Evolutionary conservation across 352 stramenopile species (phyloP).

Genomic region (Phytophthora syringae): DNA sequence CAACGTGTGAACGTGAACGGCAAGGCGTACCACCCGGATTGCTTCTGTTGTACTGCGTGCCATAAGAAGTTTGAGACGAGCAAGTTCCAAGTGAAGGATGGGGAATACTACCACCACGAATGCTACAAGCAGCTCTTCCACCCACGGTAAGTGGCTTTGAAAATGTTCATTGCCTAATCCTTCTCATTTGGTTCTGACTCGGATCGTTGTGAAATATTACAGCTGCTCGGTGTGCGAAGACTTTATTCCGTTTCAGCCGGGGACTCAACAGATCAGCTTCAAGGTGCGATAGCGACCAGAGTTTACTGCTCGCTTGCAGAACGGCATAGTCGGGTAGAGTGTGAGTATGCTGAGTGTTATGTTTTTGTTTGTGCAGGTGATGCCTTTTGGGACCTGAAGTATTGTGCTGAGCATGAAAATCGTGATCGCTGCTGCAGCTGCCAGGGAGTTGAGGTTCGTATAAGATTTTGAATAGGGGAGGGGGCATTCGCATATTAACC

Average conservation of each 20-base stretch:
- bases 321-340: too few species aligned
- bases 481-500: neutral
- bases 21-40: conserved; percentile 53
- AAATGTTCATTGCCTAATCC: neutral
- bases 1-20: conserved; percentile 45
- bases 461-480: neutral
- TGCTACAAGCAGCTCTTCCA: conserved; percentile 76
- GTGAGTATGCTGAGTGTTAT: neutral
- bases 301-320: neutral
- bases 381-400: conserved; percentile 72
- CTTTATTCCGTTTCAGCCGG: conserved; percentile 56
- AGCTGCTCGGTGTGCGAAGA: conserved; percentile 74
- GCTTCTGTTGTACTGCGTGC: conserved; percentile 58
- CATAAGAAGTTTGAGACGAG: conserved; percentile 41
- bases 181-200: neutral
- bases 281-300: conserved; percentile 33
- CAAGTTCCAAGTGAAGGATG: conserved; percentile 62
- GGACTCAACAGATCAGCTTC: conserved; percentile 60
- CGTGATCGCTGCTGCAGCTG: conserved; percentile 75
- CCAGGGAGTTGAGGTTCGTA: conserved; percentile 66
- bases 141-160: conserved; percentile 41
- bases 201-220: too few species aligned
- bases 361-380: conserved; percentile 36
- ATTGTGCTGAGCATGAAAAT: conserved; percentile 68
- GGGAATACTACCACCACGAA: conserved; percentile 69